Evolutionary conservation across 139 green algal species (phyloP).

Genomic region (Tetratostichococcus sp.): DNA sequence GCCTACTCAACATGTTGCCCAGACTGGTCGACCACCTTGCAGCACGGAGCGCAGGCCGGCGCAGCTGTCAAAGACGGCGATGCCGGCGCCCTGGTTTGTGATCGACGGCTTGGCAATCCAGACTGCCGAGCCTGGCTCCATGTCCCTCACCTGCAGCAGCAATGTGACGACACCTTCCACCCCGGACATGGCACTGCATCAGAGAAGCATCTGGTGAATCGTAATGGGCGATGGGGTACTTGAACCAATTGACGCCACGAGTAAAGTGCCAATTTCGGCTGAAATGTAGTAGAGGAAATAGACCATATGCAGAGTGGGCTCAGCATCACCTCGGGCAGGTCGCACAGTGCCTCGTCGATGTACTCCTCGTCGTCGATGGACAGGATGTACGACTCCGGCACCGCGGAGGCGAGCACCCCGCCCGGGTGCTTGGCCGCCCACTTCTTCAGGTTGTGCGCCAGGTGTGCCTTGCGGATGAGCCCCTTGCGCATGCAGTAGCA

Average conservation of each 20-base stretch:
- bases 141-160: slow-evolving; percentile 38
- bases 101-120: slow-evolving; percentile 52
- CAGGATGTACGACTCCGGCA: slow-evolving; percentile 53
- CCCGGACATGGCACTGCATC: too few species aligned
- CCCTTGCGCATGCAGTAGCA: slow-evolving; percentile 51
- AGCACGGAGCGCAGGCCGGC: neutral
- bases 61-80: slow-evolving; percentile 33
- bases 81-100: slow-evolving; percentile 35
- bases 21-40: too few species aligned
- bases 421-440: slow-evolving; percentile 36
- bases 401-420: slow-evolving; percentile 10
- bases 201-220: too few species aligned
- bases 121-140: slow-evolving; percentile 17
- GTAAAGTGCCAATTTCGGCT: too few species aligned
- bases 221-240: too few species aligned
- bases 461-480: slow-evolving; percentile 44
- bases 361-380: slow-evolving; percentile 50
- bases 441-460: slow-evolving; percentile 43
- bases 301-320: too few species aligned
- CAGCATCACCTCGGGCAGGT: slow-evolving; percentile 43
- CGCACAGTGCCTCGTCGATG: slow-evolving; percentile 57
- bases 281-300: too few species aligned
- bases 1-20: too few species aligned
- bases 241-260: too few species aligned
- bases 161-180: too few species aligned